phyloP scores from a whole-genome alignment of 805 yeast genomes.

The Kregervanrija delftensis region DNA sequence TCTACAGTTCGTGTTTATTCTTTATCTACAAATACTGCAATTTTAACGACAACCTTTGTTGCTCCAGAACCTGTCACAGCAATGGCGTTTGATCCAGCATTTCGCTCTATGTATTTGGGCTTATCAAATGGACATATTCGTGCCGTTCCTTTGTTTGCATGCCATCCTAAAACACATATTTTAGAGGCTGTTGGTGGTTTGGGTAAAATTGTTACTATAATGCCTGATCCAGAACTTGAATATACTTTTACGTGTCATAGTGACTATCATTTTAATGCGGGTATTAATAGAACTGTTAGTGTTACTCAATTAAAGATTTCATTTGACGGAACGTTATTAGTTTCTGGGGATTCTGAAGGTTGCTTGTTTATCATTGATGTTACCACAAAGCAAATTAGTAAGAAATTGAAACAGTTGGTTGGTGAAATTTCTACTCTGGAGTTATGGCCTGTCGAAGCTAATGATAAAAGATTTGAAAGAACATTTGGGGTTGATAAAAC shows the following conservation, averaged over 20 bases:
- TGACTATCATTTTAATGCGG: slow-evolving; percentile 10
- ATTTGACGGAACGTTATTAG: slow-evolving; percentile 65
- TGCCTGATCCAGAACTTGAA: slow-evolving; percentile 41
- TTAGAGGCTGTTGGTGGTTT: slow-evolving; percentile 58
- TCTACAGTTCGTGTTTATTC: slow-evolving; percentile 70
- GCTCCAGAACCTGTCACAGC: slow-evolving; percentile 50
- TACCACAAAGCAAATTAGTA: slow-evolving; percentile 59
- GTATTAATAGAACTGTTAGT: slow-evolving; percentile 18
- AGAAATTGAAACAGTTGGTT: slow-evolving; percentile 37
- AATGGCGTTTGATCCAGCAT: slow-evolving; percentile 70
- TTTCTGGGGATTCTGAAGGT: slow-evolving; percentile 74
- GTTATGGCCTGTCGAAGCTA: slow-evolving; percentile 13
- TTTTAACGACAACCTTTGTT: slow-evolving; percentile 65
- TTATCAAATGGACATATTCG: slow-evolving; percentile 55
- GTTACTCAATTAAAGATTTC: slow-evolving; percentile 55
- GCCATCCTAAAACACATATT: slow-evolving; percentile 28
- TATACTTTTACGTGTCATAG: slow-evolving; percentile 50
- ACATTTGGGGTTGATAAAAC: slow-evolving; percentile 27
- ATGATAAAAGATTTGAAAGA: slow-evolving; percentile 12
- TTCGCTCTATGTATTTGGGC: slow-evolving; percentile 68
- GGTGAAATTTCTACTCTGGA: slow-evolving; percentile 22
- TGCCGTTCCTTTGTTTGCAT: slow-evolving; percentile 42
- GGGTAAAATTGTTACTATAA: slow-evolving; percentile 42
- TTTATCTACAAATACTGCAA: slow-evolving; percentile 29
- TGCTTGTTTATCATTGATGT: slow-evolving; percentile 62